phyloP scores from a whole-genome alignment of 352 stramenopile species.

The Phytophthora vignae region DNA sequence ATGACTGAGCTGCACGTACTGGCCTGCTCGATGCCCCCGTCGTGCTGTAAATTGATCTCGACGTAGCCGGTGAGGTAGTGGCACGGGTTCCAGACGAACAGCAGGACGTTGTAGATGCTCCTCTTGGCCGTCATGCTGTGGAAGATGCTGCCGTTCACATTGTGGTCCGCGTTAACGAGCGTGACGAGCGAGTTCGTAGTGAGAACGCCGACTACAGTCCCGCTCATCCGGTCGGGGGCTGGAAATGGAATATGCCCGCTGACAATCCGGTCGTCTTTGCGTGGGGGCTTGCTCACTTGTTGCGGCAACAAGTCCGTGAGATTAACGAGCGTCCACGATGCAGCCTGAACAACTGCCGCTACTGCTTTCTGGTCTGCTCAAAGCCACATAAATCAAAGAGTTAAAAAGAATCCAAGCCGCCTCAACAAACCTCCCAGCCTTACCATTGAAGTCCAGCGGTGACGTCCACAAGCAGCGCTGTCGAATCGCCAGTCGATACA shows the following conservation, averaged over 20 bases:
- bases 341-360: constrained; percentile 36
- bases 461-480: constrained; percentile 52
- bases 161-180: constrained; percentile 50
- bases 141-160: constrained; percentile 47
- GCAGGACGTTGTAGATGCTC: constrained; percentile 47
- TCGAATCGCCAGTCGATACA: constrained; percentile 46
- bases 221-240: constrained; percentile 31
- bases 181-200: constrained; percentile 48
- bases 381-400: not conserved
- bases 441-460: constrained; percentile 41
- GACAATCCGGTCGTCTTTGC: constrained; percentile 44
- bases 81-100: constrained; percentile 52
- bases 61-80: constrained; percentile 55
- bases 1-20: constrained; percentile 33
- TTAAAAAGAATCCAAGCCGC: not conserved
- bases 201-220: constrained; percentile 40
- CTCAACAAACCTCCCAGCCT: not conserved
- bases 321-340: constrained; percentile 42
- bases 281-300: constrained; percentile 34
- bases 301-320: constrained; percentile 28
- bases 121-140: constrained; percentile 51
- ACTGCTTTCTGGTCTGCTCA: constrained; percentile 45
- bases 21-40: constrained; percentile 51
- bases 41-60: constrained; percentile 55
- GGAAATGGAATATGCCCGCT: constrained; percentile 46